Evolutionary conservation across 176 grass and related monocot genomes (phyloP).

Genomic region (Phyllostachys edulis): DNA sequence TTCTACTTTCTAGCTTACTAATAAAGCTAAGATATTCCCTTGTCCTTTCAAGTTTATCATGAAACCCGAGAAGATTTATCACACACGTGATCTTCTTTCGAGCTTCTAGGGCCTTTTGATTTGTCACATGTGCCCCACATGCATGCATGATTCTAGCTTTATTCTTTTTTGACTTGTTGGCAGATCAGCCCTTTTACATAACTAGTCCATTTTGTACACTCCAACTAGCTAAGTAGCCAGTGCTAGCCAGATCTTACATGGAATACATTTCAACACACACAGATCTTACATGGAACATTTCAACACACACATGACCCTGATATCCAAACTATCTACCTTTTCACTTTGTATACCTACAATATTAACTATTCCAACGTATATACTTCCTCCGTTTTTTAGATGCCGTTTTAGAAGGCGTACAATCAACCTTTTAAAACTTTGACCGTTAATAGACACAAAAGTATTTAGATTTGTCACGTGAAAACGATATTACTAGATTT

Average conservation of each 20-base stretch:
- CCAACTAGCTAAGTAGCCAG: not conserved
- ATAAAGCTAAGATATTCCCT: not conserved
- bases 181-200: not conserved
- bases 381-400: too few relatives aligned
- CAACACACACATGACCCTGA: slow-evolving; percentile 6
- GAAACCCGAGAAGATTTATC: not conserved
- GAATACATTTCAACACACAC: not conserved
- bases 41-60: not conserved
- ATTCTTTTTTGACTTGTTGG: not conserved
- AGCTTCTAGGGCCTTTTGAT: slow-evolving; percentile 9
- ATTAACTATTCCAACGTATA: not conserved
- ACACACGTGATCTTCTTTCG: not conserved
- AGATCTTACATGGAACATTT: not conserved
- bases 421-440: too few relatives aligned
- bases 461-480: too few relatives aligned
- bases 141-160: not conserved
- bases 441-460: too few relatives aligned
- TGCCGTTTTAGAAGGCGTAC: too few relatives aligned
- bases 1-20: slow-evolving; percentile 5
- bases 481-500: too few relatives aligned
- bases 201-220: not conserved
- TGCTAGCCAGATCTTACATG: too few relatives aligned
- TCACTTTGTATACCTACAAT: not conserved
- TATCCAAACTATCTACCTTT: not conserved
- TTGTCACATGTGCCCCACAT: not conserved